These are phyloP conservation scores for Marasmius fiardii DNA, from an alignment of 1,284 basidiomycete genomes.

Conservation along the genomic window DNA sequence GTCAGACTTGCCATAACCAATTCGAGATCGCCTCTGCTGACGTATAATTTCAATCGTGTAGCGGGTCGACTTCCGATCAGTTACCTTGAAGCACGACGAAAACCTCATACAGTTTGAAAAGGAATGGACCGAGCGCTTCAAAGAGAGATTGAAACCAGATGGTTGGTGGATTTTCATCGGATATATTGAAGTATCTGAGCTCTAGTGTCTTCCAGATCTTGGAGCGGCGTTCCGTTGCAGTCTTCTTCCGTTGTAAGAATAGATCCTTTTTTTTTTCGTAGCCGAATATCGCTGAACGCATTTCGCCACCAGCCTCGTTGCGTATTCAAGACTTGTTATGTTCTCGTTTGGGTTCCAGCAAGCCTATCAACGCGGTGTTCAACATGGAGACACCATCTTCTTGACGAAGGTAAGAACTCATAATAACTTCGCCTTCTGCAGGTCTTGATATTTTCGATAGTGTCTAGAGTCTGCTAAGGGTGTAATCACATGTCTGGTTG, in stretches of 20 bases:
- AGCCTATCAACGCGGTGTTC: conserved; percentile 68
- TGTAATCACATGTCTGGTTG: conserved; percentile 64
- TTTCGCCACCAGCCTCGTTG: conserved; percentile 49
- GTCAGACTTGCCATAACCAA: conserved; percentile 26
- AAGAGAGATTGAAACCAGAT: conserved; percentile 49
- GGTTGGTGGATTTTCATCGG: conserved; percentile 30
- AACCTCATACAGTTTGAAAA: conserved; percentile 54
- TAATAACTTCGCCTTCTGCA: background rate
- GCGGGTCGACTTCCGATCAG: conserved; percentile 62
- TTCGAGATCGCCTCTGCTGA: background rate
- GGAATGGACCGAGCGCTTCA: conserved; percentile 61
- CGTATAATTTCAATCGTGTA: conserved; percentile 23
- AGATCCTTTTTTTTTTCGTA: background rate
- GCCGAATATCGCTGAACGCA: conserved; percentile 16
- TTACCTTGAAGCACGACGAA: conserved; percentile 60
- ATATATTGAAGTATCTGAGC: background rate
- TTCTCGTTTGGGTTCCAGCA: conserved; percentile 84
- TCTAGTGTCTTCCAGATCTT: conserved; percentile 39
- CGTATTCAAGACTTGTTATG: conserved; percentile 81
- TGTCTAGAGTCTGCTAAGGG: conserved; percentile 69
- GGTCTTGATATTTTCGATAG: conserved; percentile 30
- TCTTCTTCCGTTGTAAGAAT: conserved; percentile 69
- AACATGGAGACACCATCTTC: conserved; percentile 59
- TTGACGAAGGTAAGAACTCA: conserved; percentile 55
- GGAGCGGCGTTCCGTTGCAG: conserved; percentile 62